Evolutionary conservation across 164 flowering plant genomes (phyloP).

Genomic region (Magnolia changhungtana): DNA sequence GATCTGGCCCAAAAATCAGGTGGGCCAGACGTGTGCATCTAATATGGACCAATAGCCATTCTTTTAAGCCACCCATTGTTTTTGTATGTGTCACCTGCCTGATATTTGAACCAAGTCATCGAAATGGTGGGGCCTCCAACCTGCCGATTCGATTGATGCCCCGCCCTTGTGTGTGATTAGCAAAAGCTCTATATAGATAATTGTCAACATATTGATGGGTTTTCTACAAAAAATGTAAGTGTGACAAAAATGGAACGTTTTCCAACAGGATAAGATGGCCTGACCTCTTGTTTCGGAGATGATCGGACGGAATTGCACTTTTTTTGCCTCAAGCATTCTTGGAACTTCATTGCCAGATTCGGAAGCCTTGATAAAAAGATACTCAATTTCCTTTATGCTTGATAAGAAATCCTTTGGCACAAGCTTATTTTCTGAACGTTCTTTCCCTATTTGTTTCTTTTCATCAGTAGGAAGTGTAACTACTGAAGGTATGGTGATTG

Average conservation of each 20-base stretch:
- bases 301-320: conserved; percentile 73
- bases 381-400: conserved; percentile 80
- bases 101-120: not conserved
- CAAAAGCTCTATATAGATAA: no score
- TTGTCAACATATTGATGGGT: not conserved
- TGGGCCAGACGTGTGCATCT: not conserved
- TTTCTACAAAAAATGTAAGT: not conserved
- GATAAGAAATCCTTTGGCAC: conserved; percentile 66
- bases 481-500: conserved; percentile 32
- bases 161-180: no score
- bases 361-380: conserved; percentile 74
- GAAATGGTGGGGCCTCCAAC: not conserved
- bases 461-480: conserved; percentile 26
- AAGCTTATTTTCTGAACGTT: conserved; percentile 37
- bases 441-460: conserved; percentile 36
- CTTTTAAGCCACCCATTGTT: not conserved
- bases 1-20: not conserved
- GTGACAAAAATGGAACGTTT: no score
- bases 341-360: conserved; percentile 92
- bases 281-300: conserved; percentile 60
- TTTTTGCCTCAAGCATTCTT: conserved; percentile 94
- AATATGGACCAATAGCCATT: not conserved
- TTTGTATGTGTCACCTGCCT: not conserved
- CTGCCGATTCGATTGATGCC: no score
- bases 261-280: not conserved